Evolutionary conservation across 495 filamentous ascomycete genomes (phyloP).

Genomic region (Penicillium turbatum): DNA sequence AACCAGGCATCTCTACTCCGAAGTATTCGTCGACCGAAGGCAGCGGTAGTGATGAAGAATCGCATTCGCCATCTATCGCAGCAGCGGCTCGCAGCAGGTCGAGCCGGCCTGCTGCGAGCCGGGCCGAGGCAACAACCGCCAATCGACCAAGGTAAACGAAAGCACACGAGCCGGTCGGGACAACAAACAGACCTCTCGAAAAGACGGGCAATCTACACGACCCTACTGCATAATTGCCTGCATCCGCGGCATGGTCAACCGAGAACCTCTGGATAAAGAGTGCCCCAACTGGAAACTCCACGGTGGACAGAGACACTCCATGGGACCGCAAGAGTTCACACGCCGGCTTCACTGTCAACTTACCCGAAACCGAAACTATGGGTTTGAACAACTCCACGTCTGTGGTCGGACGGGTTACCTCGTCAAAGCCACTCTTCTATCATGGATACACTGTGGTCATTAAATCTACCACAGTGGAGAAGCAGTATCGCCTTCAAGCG

Average conservation of each 20-base stretch:
- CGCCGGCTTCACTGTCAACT: slow-evolving; percentile 4
- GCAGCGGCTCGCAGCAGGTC: too few relatives aligned
- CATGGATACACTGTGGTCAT: slow-evolving; percentile 7
- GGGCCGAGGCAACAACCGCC: too few relatives aligned
- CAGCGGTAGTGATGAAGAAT: too few relatives aligned
- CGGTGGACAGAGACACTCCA: neutral
- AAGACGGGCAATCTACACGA: too few relatives aligned
- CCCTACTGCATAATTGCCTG: neutral
- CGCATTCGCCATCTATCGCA: too few relatives aligned
- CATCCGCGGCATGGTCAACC: slow-evolving; percentile 7
- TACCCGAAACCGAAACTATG: neutral
- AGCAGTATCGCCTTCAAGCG: slow-evolving; percentile 30
- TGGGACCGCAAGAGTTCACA: slow-evolving; percentile 1
- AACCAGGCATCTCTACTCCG: too few relatives aligned
- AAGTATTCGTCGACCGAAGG: too few relatives aligned
- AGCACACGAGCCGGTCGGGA: too few relatives aligned
- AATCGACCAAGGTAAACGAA: too few relatives aligned
- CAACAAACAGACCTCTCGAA: too few relatives aligned
- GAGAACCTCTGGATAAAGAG: slow-evolving; percentile 2
- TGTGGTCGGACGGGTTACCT: slow-evolving; percentile 9
- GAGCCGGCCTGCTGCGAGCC: too few relatives aligned
- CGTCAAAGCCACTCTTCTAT: slow-evolving; percentile 3
- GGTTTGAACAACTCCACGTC: slow-evolving; percentile 5
- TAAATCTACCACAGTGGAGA: slow-evolving; percentile 3
- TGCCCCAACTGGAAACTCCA: slow-evolving; percentile 7